These are phyloP conservation scores for Citrus inodora DNA, from an alignment of 345 rosid species.

Conservation along the genomic window DNA sequence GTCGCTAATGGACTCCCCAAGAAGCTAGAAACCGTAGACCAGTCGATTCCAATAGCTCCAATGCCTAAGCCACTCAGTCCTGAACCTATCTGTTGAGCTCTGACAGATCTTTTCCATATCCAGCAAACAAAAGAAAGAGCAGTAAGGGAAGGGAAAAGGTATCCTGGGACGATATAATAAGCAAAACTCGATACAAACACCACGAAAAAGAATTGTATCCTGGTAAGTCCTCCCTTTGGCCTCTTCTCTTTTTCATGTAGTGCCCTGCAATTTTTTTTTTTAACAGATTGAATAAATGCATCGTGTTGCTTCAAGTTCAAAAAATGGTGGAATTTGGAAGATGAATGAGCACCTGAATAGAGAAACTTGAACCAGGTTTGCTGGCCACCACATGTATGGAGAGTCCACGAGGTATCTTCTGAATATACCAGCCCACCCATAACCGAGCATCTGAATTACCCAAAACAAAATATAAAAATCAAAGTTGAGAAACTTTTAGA, in stretches of 20 bases:
- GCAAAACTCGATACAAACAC: slow-evolving; percentile 33
- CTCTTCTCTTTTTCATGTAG: slow-evolving; percentile 44
- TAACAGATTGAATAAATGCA: background rate
- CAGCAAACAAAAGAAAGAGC: slow-evolving; percentile 27
- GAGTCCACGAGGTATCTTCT: slow-evolving; percentile 47
- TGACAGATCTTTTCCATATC: slow-evolving; percentile 27
- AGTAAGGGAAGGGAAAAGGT: slow-evolving; percentile 27
- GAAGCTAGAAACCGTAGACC: slow-evolving; percentile 28
- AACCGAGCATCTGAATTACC: slow-evolving; percentile 42
- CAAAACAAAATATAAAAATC: background rate
- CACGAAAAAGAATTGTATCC: slow-evolving; percentile 38
- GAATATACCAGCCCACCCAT: slow-evolving; percentile 62
- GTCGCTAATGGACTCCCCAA: slow-evolving; percentile 6
- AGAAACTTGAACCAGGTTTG: slow-evolving; percentile 49
- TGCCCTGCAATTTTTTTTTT: slow-evolving; percentile 37
- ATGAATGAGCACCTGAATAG: slow-evolving; percentile 26
- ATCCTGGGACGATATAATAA: slow-evolving; percentile 34
- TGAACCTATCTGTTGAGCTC: slow-evolving; percentile 35
- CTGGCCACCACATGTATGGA: slow-evolving; percentile 67
- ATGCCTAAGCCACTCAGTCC: slow-evolving; percentile 38
- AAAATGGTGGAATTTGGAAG: background rate
- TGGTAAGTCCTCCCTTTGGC: slow-evolving; percentile 21
- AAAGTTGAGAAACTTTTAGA: background rate
- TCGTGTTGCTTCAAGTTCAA: background rate
- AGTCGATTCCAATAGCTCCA: slow-evolving; percentile 43